Percentiles rank a stretch among this genome's conserved stretches.
Evolutionary conservation across 1,284 basidiomycete genomes (phyloP).

Genomic region (Polyporus tsugae): DNA sequence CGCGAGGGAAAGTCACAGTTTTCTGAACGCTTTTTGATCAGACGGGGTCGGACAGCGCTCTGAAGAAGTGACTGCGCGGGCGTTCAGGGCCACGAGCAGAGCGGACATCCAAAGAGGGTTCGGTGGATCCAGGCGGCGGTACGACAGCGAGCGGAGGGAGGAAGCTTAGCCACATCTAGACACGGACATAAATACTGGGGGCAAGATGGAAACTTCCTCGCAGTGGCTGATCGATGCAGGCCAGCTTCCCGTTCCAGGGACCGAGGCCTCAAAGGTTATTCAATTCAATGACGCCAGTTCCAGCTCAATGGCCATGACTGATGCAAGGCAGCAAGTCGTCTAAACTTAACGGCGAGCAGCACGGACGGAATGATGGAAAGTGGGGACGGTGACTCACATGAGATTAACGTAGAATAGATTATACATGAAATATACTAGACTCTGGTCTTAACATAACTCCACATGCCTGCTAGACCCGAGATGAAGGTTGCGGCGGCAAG

Average conservation of each 20-base stretch:
- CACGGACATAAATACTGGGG: conserved; percentile 31
- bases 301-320: conserved; percentile 28
- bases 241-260: conserved; percentile 31
- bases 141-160: conserved; percentile 31
- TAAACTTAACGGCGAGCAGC: conserved; percentile 34
- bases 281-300: conserved; percentile 27
- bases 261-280: conserved; percentile 30
- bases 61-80: conserved; percentile 16
- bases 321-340: conserved; percentile 26
- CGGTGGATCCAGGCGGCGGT: conserved; percentile 19
- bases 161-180: conserved; percentile 28
- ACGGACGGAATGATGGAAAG: conserved; percentile 30
- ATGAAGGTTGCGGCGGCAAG: conserved; percentile 89
- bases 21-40: conserved; percentile 17
- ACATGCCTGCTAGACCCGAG: conserved; percentile 87
- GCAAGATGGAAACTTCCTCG: conserved; percentile 17
- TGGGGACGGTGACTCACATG: conserved; percentile 38
- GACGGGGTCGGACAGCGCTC: conserved; percentile 10
- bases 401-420: conserved; percentile 41
- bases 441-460: conserved; percentile 92
- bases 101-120: conserved; percentile 21
- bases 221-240: conserved; percentile 30
- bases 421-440: conserved; percentile 54
- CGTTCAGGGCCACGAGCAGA: conserved; percentile 18
- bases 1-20: not conserved